Base-by-base conservation (phyloP, 2,329 filamentous ascomycete genomes). In the Colletotrichum tofieldiae region DNA sequence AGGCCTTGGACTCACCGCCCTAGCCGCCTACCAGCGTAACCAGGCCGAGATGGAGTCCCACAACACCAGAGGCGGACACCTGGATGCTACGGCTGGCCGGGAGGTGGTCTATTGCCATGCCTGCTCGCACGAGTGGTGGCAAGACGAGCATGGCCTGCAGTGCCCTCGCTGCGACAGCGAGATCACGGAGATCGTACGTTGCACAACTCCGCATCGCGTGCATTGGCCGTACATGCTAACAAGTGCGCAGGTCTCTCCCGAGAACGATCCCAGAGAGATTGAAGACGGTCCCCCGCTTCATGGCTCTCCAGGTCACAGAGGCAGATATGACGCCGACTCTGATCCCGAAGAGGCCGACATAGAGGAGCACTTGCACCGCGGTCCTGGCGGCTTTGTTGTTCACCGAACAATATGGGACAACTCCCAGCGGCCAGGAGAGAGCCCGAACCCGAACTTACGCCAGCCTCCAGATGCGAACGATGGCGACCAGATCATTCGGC, bases 91-190 rank as follows among this genome's bases (percentile, higher is more conserved):
- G 29, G 77, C 81, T 6, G 83, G 83, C 73, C 86, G 90, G 74
- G 93, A 97, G 79, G 90, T 96, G 75, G 92, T 98, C 66, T 97
- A 89, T 81, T 99, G 96, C 82, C 94, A 98, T 82, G 84, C 88
- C 72, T 98, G 96, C 84, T 81, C 88, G 64, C 84, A 93, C 74
- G 93, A 98, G 81, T 98, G 95, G 94, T 94, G 93, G 78, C 86
- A 90, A 72, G 90, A 94, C 72, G 88, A 93, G 74, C 86, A 88
- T 75, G 91, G 84, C 35, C 83, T 97, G 74, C 84, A 84, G 20
- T 99, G 96, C 79, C 94, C 95, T 20, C 82, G 84, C n/a, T 99
- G 96, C 80, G 80, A 87, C 5, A 91, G 91, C 47, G 94, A 97
- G 26, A 92, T 94, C 75, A 94, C 91, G 20, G 95, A 99, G 84